Evolutionary conservation across 768 basidiomycete species (phyloP).

Genomic region (Coprinopsis marcescibilis): DNA sequence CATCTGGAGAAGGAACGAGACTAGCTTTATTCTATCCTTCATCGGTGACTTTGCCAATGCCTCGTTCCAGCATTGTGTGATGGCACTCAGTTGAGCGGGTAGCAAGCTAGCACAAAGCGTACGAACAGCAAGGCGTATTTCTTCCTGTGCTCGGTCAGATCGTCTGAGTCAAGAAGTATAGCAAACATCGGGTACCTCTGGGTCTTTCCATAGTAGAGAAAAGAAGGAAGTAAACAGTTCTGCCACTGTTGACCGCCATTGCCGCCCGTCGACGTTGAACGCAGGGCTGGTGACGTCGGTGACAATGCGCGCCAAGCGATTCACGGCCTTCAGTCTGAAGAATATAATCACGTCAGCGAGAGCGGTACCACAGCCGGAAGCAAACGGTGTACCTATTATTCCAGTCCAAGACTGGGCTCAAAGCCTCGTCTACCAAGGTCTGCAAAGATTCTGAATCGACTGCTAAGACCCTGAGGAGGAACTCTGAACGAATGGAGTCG

Average conservation of each 20-base stretch:
- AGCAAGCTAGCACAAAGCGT: slow-evolving; percentile 56
- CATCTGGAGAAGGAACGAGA: slow-evolving; percentile 61
- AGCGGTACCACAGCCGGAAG: not conserved
- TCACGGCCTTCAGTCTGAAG: slow-evolving; percentile 44
- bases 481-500: slow-evolving; percentile 43
- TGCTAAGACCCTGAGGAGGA: slow-evolving; percentile 54
- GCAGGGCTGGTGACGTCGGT: slow-evolving; percentile 60
- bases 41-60: slow-evolving; percentile 49
- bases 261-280: slow-evolving; percentile 56
- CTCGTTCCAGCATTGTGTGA: slow-evolving; percentile 66
- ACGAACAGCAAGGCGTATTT: slow-evolving; percentile 54
- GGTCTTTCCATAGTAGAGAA: slow-evolving; percentile 56
- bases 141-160: slow-evolving; percentile 44
- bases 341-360: not conserved
- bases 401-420: slow-evolving; percentile 35
- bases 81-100: slow-evolving; percentile 58
- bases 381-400: slow-evolving; percentile 41
- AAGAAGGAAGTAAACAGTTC: slow-evolving; percentile 60
- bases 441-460: slow-evolving; percentile 63
- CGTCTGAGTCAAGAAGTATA: not conserved
- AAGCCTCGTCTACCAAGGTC: slow-evolving; percentile 36
- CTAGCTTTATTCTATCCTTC: slow-evolving; percentile 49
- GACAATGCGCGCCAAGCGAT: slow-evolving; percentile 57
- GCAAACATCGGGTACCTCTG: slow-evolving; percentile 35
- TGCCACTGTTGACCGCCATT: slow-evolving; percentile 60